Conservation (phyloP, 177 flowering plant species). For the Telopea speciosissima region DNA sequence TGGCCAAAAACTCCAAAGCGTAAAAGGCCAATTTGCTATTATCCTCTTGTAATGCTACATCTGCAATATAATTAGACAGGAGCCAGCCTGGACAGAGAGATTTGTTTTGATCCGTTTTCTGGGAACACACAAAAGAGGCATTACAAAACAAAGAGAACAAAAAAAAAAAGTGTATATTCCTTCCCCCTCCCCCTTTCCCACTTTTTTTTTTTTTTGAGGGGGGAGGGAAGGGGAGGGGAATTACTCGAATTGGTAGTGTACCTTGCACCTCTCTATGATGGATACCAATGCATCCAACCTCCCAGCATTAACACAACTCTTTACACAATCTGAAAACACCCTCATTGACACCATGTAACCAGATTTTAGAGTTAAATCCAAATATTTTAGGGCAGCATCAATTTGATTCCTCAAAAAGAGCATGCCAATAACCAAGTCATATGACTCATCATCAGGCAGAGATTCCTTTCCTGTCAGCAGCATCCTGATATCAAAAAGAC, state of each 20-base stretch:
- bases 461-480: slow-evolving; percentile 62
- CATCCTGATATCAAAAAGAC: slow-evolving; percentile 65
- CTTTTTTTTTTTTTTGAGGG: too few relatives aligned
- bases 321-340: slow-evolving; percentile 57
- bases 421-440: slow-evolving; percentile 58
- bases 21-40: slow-evolving; percentile 70
- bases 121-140: slow-evolving; percentile 14
- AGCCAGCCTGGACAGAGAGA: slow-evolving; percentile 72
- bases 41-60: slow-evolving; percentile 63
- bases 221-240: background rate
- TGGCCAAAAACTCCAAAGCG: slow-evolving; percentile 74
- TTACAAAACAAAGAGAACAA: slow-evolving; percentile 2
- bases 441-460: slow-evolving; percentile 80
- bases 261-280: slow-evolving; percentile 93
- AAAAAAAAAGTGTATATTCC: background rate
- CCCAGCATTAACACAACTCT: slow-evolving; percentile 48
- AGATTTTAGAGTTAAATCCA: slow-evolving; percentile 64
- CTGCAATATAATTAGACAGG: slow-evolving; percentile 55
- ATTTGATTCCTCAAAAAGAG: slow-evolving; percentile 44
- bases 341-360: slow-evolving; percentile 56
- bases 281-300: slow-evolving; percentile 74
- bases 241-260: slow-evolving; percentile 17
- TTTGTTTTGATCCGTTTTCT: slow-evolving; percentile 88
- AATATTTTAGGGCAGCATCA: slow-evolving; percentile 70
- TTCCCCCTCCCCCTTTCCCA: too few relatives aligned